phyloP scores from a whole-genome alignment of 2,329 filamentous ascomycete genomes.

The Phaeosphaeriaceae sp. region DNA sequence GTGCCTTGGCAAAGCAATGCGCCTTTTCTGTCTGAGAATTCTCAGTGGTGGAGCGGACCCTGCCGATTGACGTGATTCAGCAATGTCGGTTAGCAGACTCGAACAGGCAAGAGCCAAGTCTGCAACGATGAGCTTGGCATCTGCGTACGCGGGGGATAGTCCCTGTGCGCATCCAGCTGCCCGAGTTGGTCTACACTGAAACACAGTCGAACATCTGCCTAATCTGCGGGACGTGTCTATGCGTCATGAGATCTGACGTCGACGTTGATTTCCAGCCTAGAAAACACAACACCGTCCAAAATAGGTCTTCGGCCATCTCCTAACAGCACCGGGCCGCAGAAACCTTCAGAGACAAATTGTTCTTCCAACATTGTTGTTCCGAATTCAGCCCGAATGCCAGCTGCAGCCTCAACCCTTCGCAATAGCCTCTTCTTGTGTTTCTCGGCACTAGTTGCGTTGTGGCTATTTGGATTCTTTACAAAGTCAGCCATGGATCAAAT shows the following conservation, averaged over 20 bases:
- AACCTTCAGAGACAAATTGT: not conserved
- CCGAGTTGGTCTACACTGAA: slow-evolving; percentile 2
- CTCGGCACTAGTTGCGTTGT: slow-evolving; percentile 7
- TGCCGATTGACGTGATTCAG: slow-evolving; percentile 4
- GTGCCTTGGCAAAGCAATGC: slow-evolving; percentile 3
- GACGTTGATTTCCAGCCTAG: not conserved
- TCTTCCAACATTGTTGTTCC: not conserved
- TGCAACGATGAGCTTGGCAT: not conserved
- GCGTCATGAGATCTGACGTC: not conserved
- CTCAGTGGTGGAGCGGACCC: not conserved
- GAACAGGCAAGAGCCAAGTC: slow-evolving; percentile 11
- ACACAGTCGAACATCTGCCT: slow-evolving; percentile 1
- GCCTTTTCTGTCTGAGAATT: not conserved
- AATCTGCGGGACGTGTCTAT: not conserved
- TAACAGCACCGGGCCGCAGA: no score
- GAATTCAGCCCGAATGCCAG: slow-evolving; percentile 1
- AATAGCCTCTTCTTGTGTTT: slow-evolving; percentile 4
- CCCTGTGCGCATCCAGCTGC: not conserved
- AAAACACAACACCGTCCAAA: not conserved
- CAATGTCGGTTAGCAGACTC: slow-evolving; percentile 1
- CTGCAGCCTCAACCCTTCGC: not conserved
- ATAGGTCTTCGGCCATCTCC: not conserved
- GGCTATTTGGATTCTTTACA: slow-evolving; percentile 10
- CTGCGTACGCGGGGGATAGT: not conserved
- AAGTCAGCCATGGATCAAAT: slow-evolving; percentile 24